These are phyloP conservation scores for Aspergillus sclerotialis DNA, from an alignment of 2,329 filamentous ascomycete genomes.

Conservation along the genomic window DNA sequence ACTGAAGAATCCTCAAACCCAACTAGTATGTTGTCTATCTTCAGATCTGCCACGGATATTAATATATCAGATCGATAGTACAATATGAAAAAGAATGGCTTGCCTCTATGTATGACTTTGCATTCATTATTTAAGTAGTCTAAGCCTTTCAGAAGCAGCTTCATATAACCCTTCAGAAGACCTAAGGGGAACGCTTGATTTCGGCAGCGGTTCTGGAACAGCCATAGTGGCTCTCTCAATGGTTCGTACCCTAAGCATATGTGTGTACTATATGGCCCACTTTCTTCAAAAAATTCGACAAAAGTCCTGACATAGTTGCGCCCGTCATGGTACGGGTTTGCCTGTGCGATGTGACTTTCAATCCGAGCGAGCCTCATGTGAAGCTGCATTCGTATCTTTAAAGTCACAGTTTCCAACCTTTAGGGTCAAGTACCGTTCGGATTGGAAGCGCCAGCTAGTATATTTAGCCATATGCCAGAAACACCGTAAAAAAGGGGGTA, in stretches of 20 bases:
- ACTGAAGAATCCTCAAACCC: constrained; percentile 19
- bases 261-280: constrained; percentile 18
- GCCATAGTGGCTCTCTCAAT: constrained; percentile 28
- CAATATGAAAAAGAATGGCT: constrained; percentile 2
- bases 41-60: constrained; percentile 29
- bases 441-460: constrained; percentile 7
- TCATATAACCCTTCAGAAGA: constrained; percentile 24
- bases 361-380: constrained; percentile 20
- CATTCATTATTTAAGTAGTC: constrained; percentile 37
- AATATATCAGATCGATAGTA: not conserved
- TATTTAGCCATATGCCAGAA: too few relatives aligned
- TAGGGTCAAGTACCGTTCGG: constrained; percentile 16
- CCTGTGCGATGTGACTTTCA: constrained; percentile 17
- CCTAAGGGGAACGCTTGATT: constrained; percentile 16
- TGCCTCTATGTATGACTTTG: constrained; percentile 31
- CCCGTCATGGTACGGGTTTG: constrained; percentile 18
- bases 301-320: constrained; percentile 10
- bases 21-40: constrained; percentile 35
- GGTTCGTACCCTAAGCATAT: constrained; percentile 29
- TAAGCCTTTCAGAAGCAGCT: constrained; percentile 31
- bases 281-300: constrained; percentile 14
- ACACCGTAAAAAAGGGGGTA: too few relatives aligned
- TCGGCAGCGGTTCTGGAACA: constrained; percentile 20
- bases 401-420: constrained; percentile 22
- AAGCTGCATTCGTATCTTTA: constrained; percentile 1